Evolutionary conservation across 116 monocot genomes (phyloP), one percentile per base, ranked within the genome.

Genomic region (Dioscorea cayenensis): DNA sequence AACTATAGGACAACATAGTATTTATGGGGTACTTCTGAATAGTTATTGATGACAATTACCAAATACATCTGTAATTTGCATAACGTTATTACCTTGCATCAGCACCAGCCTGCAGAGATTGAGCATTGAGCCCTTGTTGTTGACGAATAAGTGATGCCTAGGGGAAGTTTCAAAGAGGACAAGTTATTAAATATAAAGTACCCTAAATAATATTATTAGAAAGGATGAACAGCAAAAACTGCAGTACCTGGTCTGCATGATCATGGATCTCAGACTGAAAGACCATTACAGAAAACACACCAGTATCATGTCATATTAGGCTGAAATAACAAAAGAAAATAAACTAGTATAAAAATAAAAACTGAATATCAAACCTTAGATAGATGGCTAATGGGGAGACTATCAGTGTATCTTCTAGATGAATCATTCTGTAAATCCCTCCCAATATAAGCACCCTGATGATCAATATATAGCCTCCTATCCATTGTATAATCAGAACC

Each of bases 81-180:
- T 71, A 8, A 38, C 32, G 6, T 22, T 18, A 18, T 36, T 83
- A 97, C 96, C 96, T 97, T 29, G 84, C 67, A 66, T 97, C 93
- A 74, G 86, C 71, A 71, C 71, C 82, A 55, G 90, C 62, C 67
- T 90, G 93, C 37, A 88, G 66, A 14, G 83, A 29, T 48, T 90
- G 99, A 76, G 87, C 71, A 79, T 88, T 89, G 69, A 91, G 49
- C 35, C 87, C 76, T 63, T 91, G 99, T 52, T 91, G 94, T 66
- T 99, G 91, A n/a, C 89, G 99, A 78, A 90, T 80, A 17, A 90
- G 38, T 68, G 89, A 63, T 52, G 80, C 82, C 97, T 97, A 37
- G 16, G 23, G 59, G 43, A 72, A 65, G 16, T 65, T 37, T 12
- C 28, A 25, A 68, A 71, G n/a, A 51, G 62, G 63, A 36, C 25